These are phyloP conservation scores for Hylodesmum podocarpum DNA, from an alignment of 306 rosid genomes.

Conservation along the genomic window DNA sequence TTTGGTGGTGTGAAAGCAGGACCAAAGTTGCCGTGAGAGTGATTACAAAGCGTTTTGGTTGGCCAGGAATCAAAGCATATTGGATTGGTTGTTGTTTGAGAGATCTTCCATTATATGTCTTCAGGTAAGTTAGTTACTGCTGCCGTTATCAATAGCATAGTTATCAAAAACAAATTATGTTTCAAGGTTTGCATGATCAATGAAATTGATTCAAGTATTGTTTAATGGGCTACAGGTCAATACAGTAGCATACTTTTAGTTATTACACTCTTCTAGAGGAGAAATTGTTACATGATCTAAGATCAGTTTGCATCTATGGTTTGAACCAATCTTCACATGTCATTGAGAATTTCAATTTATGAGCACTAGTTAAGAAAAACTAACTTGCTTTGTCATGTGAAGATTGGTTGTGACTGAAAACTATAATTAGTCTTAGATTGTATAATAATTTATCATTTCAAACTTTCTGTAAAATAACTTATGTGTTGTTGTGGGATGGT, in stretches of 20 bases:
- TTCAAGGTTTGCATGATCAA: constrained; percentile 67
- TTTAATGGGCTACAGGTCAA: not conserved
- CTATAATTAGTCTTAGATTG: too few relatives aligned
- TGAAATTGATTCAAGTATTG: not conserved
- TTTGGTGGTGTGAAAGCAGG: constrained; percentile 46
- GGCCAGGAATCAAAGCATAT: constrained; percentile 73
- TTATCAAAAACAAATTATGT: too few relatives aligned
- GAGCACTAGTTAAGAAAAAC: too few relatives aligned
- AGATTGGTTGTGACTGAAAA: too few relatives aligned
- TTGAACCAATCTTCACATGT: too few relatives aligned
- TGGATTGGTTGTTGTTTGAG: constrained; percentile 76
- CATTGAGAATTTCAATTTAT: too few relatives aligned
- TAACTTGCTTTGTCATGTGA: too few relatives aligned
- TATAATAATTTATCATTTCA: not conserved
- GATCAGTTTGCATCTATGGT: too few relatives aligned
- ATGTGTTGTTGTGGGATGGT: not conserved
- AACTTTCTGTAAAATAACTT: not conserved
- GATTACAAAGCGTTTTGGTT: constrained; percentile 66
- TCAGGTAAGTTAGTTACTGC: too few relatives aligned
- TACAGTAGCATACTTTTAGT: not conserved
- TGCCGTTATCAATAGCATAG: too few relatives aligned
- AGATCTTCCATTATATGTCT: constrained; percentile 92
- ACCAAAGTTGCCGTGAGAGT: constrained; percentile 72
- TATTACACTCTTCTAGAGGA: not conserved
- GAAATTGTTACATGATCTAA: not conserved